Percentiles rank a stretch among this genome's conserved stretches.
These are phyloP conservation scores for Stephania yunnanensis DNA, from an alignment of 164 flowering plant species.

Conservation along the genomic window DNA sequence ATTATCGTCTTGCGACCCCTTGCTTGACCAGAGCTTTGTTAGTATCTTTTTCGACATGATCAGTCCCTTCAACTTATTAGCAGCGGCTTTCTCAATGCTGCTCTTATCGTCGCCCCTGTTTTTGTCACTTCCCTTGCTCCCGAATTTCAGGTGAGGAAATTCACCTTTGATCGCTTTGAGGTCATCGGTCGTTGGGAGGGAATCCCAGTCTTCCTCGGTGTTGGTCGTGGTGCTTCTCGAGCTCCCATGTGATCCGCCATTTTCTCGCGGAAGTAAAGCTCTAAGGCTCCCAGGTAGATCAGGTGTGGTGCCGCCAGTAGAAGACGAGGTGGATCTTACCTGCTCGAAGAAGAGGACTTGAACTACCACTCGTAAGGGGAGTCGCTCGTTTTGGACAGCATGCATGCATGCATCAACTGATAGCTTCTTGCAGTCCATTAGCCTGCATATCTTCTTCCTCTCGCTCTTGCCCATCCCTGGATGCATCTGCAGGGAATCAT, in stretches of 20 bases:
- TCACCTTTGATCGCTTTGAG: conserved; percentile 52
- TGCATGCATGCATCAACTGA: conserved; percentile 91
- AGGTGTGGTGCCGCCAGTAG: conserved; percentile 42
- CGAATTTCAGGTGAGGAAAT: conserved; percentile 46
- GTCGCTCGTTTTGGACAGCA: conserved; percentile 92
- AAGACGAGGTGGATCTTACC: conserved; percentile 51
- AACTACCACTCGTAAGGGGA: conserved; percentile 78
- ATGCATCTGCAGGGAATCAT: conserved; percentile 55
- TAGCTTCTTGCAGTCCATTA: conserved; percentile 92
- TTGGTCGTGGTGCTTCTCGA: conserved; percentile 53
- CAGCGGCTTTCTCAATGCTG: conserved; percentile 35
- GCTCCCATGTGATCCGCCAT: conserved; percentile 48
- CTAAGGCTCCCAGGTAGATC: conserved; percentile 50
- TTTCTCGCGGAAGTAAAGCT: conserved; percentile 28
- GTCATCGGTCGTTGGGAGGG: conserved; percentile 49
- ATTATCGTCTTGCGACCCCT: conserved; percentile 40
- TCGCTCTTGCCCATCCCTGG: conserved; percentile 75
- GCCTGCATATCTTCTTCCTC: conserved; percentile 75
- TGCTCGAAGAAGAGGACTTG: conserved; percentile 98
- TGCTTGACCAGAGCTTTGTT: conserved; percentile 48
- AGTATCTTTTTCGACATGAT: conserved; percentile 54
- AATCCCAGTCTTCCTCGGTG: conserved; percentile 72
- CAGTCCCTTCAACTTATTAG: conserved; percentile 39
- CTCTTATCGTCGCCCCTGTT: conserved; percentile 21
- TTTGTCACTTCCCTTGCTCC: conserved; percentile 21